Conservation (phyloP, 2,329 filamentous ascomycete species). For the Alternaria brassicae region DNA sequence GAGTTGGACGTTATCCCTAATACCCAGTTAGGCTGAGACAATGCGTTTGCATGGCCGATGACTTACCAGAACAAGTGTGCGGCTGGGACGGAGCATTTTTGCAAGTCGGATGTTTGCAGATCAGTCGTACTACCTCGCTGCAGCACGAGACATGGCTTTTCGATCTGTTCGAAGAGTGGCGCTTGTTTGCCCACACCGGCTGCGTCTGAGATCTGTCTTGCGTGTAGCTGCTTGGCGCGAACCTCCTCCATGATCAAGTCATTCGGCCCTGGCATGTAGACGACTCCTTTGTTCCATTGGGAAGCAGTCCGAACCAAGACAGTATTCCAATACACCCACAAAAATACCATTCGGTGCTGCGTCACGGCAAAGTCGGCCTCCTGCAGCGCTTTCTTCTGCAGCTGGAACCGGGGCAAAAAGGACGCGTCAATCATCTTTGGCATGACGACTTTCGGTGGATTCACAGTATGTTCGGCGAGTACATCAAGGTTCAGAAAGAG, state of each 20-base stretch:
- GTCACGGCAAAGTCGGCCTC: conserved; percentile 36
- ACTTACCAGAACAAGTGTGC: conserved; percentile 48
- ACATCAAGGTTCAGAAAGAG: conserved; percentile 46
- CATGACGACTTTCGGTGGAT: conserved; percentile 39
- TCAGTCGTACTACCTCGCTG: conserved; percentile 19
- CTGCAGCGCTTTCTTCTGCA: conserved; percentile 28
- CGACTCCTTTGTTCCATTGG: conserved; percentile 40
- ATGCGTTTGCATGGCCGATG: conserved; percentile 35
- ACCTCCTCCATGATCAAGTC: conserved; percentile 46
- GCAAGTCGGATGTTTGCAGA: conserved; percentile 38
- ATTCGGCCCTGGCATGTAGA: conserved; percentile 46
- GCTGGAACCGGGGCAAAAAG: conserved; percentile 46
- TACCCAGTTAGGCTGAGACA: conserved; percentile 39
- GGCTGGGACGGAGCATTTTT: conserved; percentile 42
- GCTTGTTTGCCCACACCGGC: conserved; percentile 40
- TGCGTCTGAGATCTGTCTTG: conserved; percentile 42
- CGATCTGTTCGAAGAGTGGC: conserved; percentile 45
- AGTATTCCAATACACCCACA: conserved; percentile 48
- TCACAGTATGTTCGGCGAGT: conserved; percentile 35
- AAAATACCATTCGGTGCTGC: conserved; percentile 44
- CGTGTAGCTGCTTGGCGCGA: conserved; percentile 43
- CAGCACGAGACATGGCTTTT: conserved; percentile 42
- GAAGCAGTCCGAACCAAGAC: conserved; percentile 38
- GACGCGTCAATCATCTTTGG: conserved; percentile 46
- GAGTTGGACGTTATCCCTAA: conserved; percentile 48